Conservation (phyloP, 164 flowering plant genomes). For the Vitis rotundifolia region DNA sequence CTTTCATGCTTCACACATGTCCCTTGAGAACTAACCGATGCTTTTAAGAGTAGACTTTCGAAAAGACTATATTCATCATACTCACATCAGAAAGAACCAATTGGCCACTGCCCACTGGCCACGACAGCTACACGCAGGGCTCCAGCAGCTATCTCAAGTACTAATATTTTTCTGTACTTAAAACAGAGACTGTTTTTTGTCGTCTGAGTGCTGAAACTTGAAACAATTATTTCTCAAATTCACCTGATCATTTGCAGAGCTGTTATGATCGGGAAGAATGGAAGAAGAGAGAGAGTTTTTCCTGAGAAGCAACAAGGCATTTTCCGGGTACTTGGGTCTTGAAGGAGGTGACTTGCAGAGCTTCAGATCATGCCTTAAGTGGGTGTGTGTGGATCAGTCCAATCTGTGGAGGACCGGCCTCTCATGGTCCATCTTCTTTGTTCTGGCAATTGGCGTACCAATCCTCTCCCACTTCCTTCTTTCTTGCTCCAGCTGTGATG, state of each 20-base stretch:
- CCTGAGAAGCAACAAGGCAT: slow-evolving; percentile 1
- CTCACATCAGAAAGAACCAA: no score
- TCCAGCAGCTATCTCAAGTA: no score
- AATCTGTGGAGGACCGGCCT: slow-evolving; percentile 33
- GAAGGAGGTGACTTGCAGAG: slow-evolving; percentile 22
- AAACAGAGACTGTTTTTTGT: no score
- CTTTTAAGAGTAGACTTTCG: no score
- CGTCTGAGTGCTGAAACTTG: no score
- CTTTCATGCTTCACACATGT: no score
- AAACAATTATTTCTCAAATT: no score
- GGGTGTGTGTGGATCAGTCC: slow-evolving; percentile 54
- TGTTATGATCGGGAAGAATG: slow-evolving; percentile 3
- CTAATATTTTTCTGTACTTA: no score
- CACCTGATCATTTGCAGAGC: neutral
- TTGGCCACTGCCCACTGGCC: no score
- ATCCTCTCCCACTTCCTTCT: slow-evolving; percentile 41
- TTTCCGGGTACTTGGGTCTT: neutral
- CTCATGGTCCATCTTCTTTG: slow-evolving; percentile 48
- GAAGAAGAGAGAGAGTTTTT: slow-evolving; percentile 7
- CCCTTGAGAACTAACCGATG: no score
- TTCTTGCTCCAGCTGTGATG: slow-evolving; percentile 41
- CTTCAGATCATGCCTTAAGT: slow-evolving; percentile 27
- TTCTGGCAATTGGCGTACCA: slow-evolving; percentile 41
- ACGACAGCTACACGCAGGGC: no score
- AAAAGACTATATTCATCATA: no score